Evolutionary conservation across 1,284 basidiomycete species (phyloP).

Genomic region (Ceratobasidium sp.): DNA sequence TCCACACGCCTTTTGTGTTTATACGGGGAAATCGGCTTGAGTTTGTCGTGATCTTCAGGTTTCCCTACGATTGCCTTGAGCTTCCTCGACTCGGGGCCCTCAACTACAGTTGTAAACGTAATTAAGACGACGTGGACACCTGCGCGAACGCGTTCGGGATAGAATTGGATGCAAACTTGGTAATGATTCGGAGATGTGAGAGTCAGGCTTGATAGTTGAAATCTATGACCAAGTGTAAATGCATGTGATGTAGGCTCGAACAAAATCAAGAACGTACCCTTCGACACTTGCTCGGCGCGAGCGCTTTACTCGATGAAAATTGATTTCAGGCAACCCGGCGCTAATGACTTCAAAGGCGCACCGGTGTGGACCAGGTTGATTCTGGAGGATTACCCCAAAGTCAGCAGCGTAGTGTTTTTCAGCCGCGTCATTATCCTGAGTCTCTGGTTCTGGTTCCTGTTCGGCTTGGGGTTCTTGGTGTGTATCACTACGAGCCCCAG

Average conservation of each 20-base stretch:
- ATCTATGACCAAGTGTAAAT: neutral
- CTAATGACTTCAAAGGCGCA: neutral
- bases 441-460: neutral
- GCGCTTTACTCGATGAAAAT: neutral
- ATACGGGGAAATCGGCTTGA: slow-evolving; percentile 64
- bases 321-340: neutral
- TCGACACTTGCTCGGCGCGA: neutral
- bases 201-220: neutral
- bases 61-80: slow-evolving; percentile 56
- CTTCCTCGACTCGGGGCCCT: neutral
- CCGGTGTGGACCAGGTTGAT: neutral
- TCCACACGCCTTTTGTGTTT: slow-evolving; percentile 9
- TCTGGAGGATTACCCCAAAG: slow-evolving; percentile 10
- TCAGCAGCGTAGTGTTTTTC: neutral
- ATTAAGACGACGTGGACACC: slow-evolving; percentile 16
- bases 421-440: no score
- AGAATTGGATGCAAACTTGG: slow-evolving; percentile 4
- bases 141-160: neutral
- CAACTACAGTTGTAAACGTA: neutral
- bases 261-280: neutral
- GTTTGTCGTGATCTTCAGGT: slow-evolving; percentile 60
- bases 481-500: no score
- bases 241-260: neutral
- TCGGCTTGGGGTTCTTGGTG: no score
- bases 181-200: neutral